These are phyloP conservation scores for Gyromitra esculenta DNA, from an alignment of 2,329 filamentous ascomycete genomes.

Conservation along the genomic window DNA sequence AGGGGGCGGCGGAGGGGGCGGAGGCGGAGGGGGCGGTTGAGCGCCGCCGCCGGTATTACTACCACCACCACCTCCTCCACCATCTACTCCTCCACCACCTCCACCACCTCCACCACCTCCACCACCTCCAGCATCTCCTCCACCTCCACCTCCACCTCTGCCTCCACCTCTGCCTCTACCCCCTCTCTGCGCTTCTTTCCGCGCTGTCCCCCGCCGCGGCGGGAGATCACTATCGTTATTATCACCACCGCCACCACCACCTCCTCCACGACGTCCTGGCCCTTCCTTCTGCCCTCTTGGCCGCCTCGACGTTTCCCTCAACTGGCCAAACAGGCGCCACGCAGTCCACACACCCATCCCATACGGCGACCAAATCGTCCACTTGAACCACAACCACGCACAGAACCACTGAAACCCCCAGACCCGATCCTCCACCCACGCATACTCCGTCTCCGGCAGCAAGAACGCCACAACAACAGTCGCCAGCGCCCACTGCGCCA, in stretches of 20 bases:
- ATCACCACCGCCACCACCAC: background rate
- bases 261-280: background rate
- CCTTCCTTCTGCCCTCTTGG: background rate
- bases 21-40: background rate
- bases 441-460: background rate
- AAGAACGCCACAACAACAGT: background rate
- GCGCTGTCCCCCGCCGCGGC: too few relatives aligned
- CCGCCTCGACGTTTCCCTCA: background rate
- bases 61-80: background rate
- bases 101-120: background rate
- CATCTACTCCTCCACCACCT: background rate
- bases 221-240: background rate
- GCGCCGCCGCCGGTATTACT: too few relatives aligned
- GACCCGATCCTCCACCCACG: background rate
- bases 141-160: background rate
- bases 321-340: background rate
- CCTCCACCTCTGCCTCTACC: background rate
- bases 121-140: background rate
- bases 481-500: background rate
- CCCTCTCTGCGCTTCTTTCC: background rate
- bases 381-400: constrained; percentile 13
- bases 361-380: background rate
- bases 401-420: background rate
- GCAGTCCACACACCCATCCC: background rate
- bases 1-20: background rate